Evolutionary conservation across 2,329 filamentous ascomycete genomes (phyloP), one percentile per base, ranked within the genome.

Genomic region (Talaromyces marneffei): DNA sequence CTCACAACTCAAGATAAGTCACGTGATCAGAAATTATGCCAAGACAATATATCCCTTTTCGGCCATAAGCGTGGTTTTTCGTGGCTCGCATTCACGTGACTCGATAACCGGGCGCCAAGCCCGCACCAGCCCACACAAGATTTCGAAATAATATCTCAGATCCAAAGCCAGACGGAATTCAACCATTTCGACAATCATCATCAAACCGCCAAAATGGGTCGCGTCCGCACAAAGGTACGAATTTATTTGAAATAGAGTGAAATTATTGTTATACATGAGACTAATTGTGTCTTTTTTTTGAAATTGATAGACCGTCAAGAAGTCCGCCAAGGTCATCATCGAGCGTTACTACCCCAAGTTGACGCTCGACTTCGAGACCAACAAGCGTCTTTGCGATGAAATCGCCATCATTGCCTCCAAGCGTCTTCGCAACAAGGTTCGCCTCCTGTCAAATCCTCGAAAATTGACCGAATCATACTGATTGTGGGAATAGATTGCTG

Each of bases 301-400:
- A 25, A 29, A 57, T 55, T 44, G n/a, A 60, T 48, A 83, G 84
- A 88, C 86, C 72, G 87, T 89, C 76, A 89, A 89, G 83, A 87
- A 88, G 81, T 89, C 87, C 85, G 92, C 94, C 84, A 99, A 99
- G 90, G 92, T 97, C 87, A 93, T 97, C 85, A 97, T 99, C 83
- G 92, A 97, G 89, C 87, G 90, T 71, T 95, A 94, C 86, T 95
- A 96, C 84, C 94, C 94, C 78, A 92, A 91, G 83, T 86, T 99
- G 80, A 97, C 92, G 69, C 91, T 97, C 77, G 94, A 99, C 85
- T 99, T 99, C 85, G 94, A 99, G 89, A 96, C 91, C 87, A 97
- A 97, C 90, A 97, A 97, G 90, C 87, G 92, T 76, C 95, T 97
- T 77, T 97, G 94, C 85, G 94, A 97, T 92, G 94, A 99, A 84